Base-by-base conservation (phyloP, 352 stramenopile genomes). In the Phytophthora rubi region DNA sequence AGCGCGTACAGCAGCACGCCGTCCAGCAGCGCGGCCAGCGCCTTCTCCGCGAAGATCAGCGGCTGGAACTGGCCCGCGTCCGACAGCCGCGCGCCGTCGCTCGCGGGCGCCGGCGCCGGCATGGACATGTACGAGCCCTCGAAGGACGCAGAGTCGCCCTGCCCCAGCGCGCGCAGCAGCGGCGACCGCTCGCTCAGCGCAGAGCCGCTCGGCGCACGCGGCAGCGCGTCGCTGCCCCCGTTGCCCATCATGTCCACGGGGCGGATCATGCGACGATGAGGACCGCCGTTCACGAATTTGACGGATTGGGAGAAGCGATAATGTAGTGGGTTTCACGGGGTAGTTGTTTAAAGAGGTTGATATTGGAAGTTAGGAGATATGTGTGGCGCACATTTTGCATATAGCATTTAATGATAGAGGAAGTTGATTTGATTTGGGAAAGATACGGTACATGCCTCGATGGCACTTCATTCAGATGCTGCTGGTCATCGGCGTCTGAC, bases 61-160 rank as follows among this genome's bases (percentile, higher is more conserved):
- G 88, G 88, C 60, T 89, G 85, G 75, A 95, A 95, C 64, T 87
- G 74, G 16, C 69, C 75, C 5, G 33, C 64, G 73, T 83, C 71
- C 45, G 76, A 81, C 39, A 77, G 47, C 0, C 71, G 65, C 9
- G 48, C 62, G 13, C 57, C 61, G 39, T 73, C 58, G 56, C 53
- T 74, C 4, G 51, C 28, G 15, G 65, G 64, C 16, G 79, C 68
- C 4, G 65, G 64, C 16, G 79, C 68, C 4, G 85, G 77, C 66
- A 95, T 85, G 28, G 87, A 85, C 82, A 91, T 91, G 77, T 95
- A 95, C 56, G 81, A 72, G 53, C 78, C 82, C 59, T 93, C 87
- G 51, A 81, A 88, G 26, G 85, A 89, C 21, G 77, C 76, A 30
- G 82, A 86, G 15, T 70, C 72, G 28, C 70, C 71, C 26, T 68